Base-by-base conservation (phyloP, 176 grass and related monocot species). In the Zoysia japonica region DNA sequence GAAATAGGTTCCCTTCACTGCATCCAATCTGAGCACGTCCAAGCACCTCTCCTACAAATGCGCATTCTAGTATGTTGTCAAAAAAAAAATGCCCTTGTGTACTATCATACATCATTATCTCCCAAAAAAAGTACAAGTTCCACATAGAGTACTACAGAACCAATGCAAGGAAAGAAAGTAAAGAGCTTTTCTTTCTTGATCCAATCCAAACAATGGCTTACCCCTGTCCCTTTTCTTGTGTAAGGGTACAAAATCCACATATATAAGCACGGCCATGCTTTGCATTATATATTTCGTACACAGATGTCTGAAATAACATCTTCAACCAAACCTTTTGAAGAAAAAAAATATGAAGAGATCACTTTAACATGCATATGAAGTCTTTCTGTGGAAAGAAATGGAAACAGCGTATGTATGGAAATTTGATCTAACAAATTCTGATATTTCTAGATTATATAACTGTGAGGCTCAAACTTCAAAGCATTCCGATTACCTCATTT, bases 41-140 rank as follows among this genome's bases (percentile, higher is more conserved):
- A 2, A 46, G 9, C 13, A 74, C 36, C 11, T 67, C 47, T 39
- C 71, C 47, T 54, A 61, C 61, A 1, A 68, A 76, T 28, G 15
- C 7, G 55, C 19, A 74, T 44, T 74, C 38, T 74, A 74, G 15
- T 35, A 64, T 36, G 35, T 9, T 17, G 3, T 41, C 28, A 28
- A 28, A 28, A 28, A 28, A 28, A 28, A 28, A 0, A 28, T 28
- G 28, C 0, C 19, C 28, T 17, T 40, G 35, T 77, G 6, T 56
- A 63, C 48, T 67, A 80, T 20, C 49, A 75, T 75, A 69, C 70
- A 80, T 3, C n/a, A 81, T 9, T 52, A 46, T 80, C 51, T 69
- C 80, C 77, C 35, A 2, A 11, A 48, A 36, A 17, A 44, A 3
- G 28, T 72, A 56, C 67, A 40, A 78, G 60, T 73, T 65, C n/a